Percentiles rank a stretch among this genome's conserved stretches.
Conservation (phyloP, 257 asterid genomes). For the Haberlea rhodopensis region DNA sequence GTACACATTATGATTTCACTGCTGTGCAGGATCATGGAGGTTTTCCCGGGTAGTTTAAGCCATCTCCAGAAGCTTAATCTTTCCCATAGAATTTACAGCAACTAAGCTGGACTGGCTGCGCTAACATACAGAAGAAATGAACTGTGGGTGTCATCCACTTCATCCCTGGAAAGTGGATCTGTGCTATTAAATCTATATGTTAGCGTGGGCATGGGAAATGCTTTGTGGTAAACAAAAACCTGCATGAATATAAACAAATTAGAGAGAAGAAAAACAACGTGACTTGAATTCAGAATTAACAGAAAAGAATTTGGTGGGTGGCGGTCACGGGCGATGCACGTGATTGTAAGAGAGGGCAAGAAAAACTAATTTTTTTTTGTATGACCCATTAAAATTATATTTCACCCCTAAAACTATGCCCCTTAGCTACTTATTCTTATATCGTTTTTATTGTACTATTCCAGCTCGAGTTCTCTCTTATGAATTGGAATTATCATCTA, state of each 20-base stretch:
- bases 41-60: conserved; percentile 26
- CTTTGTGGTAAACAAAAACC: conserved; percentile 89
- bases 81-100: conserved; percentile 95
- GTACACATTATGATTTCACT: no score
- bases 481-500: no score
- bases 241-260: conserved; percentile 26
- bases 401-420: no score
- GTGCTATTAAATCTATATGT: conserved; percentile 66
- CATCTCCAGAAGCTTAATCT: conserved; percentile 89
- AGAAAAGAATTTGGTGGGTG: no score
- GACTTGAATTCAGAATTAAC: no score
- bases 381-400: no score
- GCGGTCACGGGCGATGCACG: no score
- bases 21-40: neutral
- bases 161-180: conserved; percentile 69
- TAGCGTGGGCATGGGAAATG: conserved; percentile 82
- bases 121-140: conserved; percentile 96
- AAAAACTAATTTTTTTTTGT: no score
- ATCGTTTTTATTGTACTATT: no score
- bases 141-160: conserved; percentile 70
- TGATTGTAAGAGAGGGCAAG: no score
- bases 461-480: no score
- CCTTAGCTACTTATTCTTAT: no score
- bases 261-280: neutral
- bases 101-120: conserved; percentile 83